Evolutionary conservation across 2,329 filamentous ascomycete species (phyloP).

Genomic region (Thyridium curvatum): DNA sequence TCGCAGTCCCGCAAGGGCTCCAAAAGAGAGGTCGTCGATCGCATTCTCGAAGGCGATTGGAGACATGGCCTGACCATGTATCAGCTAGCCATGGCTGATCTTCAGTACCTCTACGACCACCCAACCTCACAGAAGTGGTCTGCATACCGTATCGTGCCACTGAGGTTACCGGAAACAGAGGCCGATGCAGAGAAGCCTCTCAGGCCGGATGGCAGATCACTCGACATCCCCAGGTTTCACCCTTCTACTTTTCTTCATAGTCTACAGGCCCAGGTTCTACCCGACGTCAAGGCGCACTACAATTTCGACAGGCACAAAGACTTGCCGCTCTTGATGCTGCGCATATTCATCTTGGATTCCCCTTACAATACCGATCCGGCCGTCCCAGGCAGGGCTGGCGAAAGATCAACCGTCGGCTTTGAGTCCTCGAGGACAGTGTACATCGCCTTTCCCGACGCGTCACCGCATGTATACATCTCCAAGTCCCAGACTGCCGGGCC

Average conservation of each 20-base stretch:
- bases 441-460: slow-evolving; percentile 75
- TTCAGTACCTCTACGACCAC: slow-evolving; percentile 60
- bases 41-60: slow-evolving; percentile 64
- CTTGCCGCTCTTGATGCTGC: slow-evolving; percentile 66
- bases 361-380: slow-evolving; percentile 64
- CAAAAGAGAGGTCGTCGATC: slow-evolving; percentile 56
- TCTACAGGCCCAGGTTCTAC: slow-evolving; percentile 67
- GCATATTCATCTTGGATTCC: slow-evolving; percentile 73
- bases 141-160: slow-evolving; percentile 50
- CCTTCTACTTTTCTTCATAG: slow-evolving; percentile 73
- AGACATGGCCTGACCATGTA: slow-evolving; percentile 57
- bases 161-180: slow-evolving; percentile 32
- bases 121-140: slow-evolving; percentile 59
- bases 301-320: slow-evolving; percentile 66
- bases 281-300: slow-evolving; percentile 79
- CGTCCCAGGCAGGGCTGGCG: slow-evolving; percentile 15
- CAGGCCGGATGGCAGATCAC: slow-evolving; percentile 35
- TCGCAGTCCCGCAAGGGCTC: slow-evolving; percentile 55
- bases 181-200: slow-evolving; percentile 26
- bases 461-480: slow-evolving; percentile 66
- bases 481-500: slow-evolving; percentile 31
- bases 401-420: slow-evolving; percentile 30
- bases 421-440: slow-evolving; percentile 69
- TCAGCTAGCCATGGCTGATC: slow-evolving; percentile 63
- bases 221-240: slow-evolving; percentile 65